Percentiles rank a stretch among this genome's conserved stretches.
Evolutionary conservation across 192 early-diverging fungal species (phyloP).

Genomic region (Umbelopsis ramanniana): DNA sequence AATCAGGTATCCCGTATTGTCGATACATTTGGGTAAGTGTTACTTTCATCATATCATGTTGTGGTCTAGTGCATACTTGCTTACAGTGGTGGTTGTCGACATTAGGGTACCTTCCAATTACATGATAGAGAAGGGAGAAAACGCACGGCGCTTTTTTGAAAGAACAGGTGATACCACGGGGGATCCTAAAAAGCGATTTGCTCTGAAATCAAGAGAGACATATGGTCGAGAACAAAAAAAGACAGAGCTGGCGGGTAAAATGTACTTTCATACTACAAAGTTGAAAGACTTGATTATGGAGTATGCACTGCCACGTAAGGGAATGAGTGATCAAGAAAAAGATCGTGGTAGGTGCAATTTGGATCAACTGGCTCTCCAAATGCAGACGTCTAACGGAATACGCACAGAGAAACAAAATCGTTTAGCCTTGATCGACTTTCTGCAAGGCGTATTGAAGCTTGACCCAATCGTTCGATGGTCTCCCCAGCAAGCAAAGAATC

Average conservation of each 20-base stretch:
- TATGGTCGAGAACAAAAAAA: constrained; percentile 29
- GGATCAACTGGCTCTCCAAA: background rate
- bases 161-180: constrained; percentile 46
- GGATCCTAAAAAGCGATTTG: constrained; percentile 9
- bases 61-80: too few species aligned
- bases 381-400: constrained; percentile 10
- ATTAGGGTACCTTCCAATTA: constrained; percentile 73
- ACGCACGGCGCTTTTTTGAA: constrained; percentile 81
- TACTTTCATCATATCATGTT: background rate
- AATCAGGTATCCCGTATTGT: constrained; percentile 94
- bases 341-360: constrained; percentile 13
- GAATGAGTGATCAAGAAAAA: constrained; percentile 18
- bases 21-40: constrained; percentile 79
- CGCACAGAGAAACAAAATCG: constrained; percentile 73
- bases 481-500: constrained; percentile 90
- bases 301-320: constrained; percentile 20
- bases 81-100: too few species aligned
- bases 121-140: constrained; percentile 90
- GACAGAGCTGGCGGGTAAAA: constrained; percentile 23
- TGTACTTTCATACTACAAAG: constrained; percentile 22
- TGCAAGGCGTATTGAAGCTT: constrained; percentile 85
- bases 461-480: constrained; percentile 96
- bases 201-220: constrained; percentile 22
- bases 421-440: constrained; percentile 86
- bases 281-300: constrained; percentile 26